phyloP scores from a whole-genome alignment of 768 basidiomycete species.

The Hemileccinum impolitum region DNA sequence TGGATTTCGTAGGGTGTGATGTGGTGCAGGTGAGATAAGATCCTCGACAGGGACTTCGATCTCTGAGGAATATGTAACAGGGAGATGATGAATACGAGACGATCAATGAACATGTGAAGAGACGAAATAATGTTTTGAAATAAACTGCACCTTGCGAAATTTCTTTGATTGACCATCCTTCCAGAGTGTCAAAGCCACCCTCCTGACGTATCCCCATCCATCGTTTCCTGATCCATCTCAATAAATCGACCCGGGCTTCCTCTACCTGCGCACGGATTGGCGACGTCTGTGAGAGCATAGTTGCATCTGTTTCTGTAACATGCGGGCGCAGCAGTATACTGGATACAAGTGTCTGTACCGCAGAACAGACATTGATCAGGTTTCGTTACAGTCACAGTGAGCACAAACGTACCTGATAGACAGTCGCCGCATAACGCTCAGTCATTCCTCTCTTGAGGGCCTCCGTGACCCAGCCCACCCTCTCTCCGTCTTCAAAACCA shows the following conservation, averaged over 20 bases:
- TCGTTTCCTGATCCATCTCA: constrained; percentile 69
- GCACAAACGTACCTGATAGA: constrained; percentile 67
- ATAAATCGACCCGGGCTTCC: constrained; percentile 44
- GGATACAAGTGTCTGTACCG: constrained; percentile 65
- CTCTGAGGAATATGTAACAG: constrained; percentile 42
- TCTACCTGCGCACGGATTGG: constrained; percentile 72
- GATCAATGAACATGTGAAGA: not conserved
- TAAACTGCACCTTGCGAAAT: constrained; percentile 42
- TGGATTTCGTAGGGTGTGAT: constrained; percentile 21
- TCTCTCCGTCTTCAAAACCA: constrained; percentile 73
- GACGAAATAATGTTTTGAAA: not conserved
- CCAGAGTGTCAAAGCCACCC: constrained; percentile 79
- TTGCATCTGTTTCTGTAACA: constrained; percentile 50
- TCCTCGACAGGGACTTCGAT: constrained; percentile 80
- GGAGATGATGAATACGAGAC: not conserved
- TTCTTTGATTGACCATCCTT: constrained; percentile 86
- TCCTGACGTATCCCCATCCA: constrained; percentile 75
- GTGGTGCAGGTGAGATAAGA: constrained; percentile 49
- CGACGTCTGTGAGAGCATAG: constrained; percentile 68
- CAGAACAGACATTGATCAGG: not conserved
- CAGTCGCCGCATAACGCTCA: constrained; percentile 57
- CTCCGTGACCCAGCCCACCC: constrained; percentile 74
- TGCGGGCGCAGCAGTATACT: constrained; percentile 69
- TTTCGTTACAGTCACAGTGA: not conserved
- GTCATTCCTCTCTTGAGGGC: constrained; percentile 58